Conservation (phyloP, 2,329 filamentous ascomycete species). For the Epichloe gansuensis region DNA sequence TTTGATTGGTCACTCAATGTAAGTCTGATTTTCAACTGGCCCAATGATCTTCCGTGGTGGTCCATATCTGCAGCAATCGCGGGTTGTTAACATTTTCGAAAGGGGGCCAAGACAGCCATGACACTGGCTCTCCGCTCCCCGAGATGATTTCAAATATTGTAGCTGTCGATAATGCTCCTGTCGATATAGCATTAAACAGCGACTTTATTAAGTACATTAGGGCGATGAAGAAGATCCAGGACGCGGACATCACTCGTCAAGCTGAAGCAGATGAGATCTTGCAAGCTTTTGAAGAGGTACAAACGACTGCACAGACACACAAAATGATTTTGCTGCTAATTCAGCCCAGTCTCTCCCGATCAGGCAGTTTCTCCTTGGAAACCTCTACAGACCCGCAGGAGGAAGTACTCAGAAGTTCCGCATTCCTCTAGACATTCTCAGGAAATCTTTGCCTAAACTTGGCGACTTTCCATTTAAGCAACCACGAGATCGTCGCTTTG, state of each 20-base stretch:
- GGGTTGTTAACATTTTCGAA: slow-evolving; percentile 17
- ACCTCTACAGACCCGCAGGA: slow-evolving; percentile 49
- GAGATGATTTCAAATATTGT: slow-evolving; percentile 58
- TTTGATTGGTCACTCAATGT: slow-evolving; percentile 92
- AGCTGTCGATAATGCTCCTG: slow-evolving; percentile 82
- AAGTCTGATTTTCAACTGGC: slow-evolving; percentile 14
- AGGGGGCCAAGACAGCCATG: slow-evolving; percentile 92
- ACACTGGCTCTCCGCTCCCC: slow-evolving; percentile 60
- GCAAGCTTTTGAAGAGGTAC: slow-evolving; percentile 56
- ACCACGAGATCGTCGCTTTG: slow-evolving; percentile 54
- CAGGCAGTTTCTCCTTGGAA: slow-evolving; percentile 84
- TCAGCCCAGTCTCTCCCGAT: slow-evolving; percentile 48
- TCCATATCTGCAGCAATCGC: not conserved
- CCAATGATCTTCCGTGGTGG: not conserved
- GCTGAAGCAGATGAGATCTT: slow-evolving; percentile 74
- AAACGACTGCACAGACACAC: slow-evolving; percentile 6
- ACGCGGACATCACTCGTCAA: slow-evolving; percentile 52
- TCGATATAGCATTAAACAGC: slow-evolving; percentile 62
- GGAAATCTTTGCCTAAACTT: slow-evolving; percentile 56
- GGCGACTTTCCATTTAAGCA: slow-evolving; percentile 82
- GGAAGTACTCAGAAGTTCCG: slow-evolving; percentile 56
- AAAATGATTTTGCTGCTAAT: not conserved
- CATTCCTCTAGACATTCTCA: slow-evolving; percentile 64
- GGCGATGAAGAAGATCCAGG: slow-evolving; percentile 74
- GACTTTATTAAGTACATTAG: slow-evolving; percentile 71